A percentile compares a stretch with the other conserved stretches of the same genome.
These are phyloP conservation scores for Endotrypanum monterogeii DNA, from an alignment of 208 protist species.

Conservation along the genomic window DNA sequence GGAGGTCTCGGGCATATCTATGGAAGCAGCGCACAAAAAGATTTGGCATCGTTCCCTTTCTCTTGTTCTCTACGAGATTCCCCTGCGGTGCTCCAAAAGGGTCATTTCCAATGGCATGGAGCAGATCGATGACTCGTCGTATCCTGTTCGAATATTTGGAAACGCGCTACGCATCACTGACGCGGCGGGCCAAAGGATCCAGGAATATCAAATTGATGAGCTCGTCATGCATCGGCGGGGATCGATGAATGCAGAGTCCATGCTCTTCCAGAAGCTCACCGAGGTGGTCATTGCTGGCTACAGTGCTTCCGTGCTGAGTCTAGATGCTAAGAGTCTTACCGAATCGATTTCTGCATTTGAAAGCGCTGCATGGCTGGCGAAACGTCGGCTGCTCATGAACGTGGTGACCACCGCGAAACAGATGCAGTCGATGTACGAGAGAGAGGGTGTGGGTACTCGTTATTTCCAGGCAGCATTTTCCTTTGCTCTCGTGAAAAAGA, in stretches of 20 bases:
- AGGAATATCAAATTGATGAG: constrained; percentile 41
- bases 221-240: constrained; percentile 37
- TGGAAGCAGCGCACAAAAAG: neutral
- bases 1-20: neutral
- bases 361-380: constrained; percentile 39
- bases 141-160: constrained; percentile 30
- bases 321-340: constrained; percentile 31
- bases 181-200: constrained; percentile 6
- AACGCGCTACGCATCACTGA: constrained; percentile 21
- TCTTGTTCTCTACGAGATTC: constrained; percentile 49
- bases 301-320: constrained; percentile 31
- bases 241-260: constrained; percentile 34
- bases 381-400: constrained; percentile 31
- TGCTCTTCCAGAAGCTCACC: constrained; percentile 31
- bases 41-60: constrained; percentile 24
- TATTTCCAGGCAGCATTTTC: constrained; percentile 23
- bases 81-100: constrained; percentile 25
- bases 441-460: neutral
- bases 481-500: constrained; percentile 29
- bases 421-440: constrained; percentile 23
- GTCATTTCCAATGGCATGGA: constrained; percentile 23
- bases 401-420: constrained; percentile 10
- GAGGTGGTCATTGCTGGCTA: constrained; percentile 31
- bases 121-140: constrained; percentile 27
- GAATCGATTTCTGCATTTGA: constrained; percentile 28